Percentiles rank a stretch among this genome's conserved stretches.
These are phyloP conservation scores for Alternaria conjuncta DNA, from an alignment of 2,329 filamentous ascomycete species.

Conservation along the genomic window DNA sequence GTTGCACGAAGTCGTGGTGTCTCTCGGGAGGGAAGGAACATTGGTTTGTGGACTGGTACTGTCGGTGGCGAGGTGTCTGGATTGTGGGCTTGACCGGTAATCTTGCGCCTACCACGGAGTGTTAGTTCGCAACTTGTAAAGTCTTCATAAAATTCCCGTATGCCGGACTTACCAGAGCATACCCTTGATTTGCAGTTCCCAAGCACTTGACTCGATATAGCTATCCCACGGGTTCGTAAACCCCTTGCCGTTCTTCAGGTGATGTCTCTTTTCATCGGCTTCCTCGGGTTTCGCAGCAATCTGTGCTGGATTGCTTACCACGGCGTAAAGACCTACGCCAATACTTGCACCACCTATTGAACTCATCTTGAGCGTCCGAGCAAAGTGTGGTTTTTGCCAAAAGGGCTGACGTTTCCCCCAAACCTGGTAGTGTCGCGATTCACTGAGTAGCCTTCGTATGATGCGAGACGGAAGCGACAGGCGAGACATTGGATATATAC, in stretches of 20 bases:
- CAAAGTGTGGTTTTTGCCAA: slow-evolving; percentile 32
- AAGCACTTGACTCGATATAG: slow-evolving; percentile 50
- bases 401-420: background rate
- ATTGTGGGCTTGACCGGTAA: slow-evolving; percentile 58
- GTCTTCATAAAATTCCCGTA: background rate
- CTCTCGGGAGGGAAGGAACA: slow-evolving; percentile 68
- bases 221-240: slow-evolving; percentile 66
- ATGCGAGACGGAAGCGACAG: slow-evolving; percentile 6
- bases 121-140: background rate
- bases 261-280: slow-evolving; percentile 56
- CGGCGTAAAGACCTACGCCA: slow-evolving; percentile 48
- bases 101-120: slow-evolving; percentile 47
- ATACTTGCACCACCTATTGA: slow-evolving; percentile 32
- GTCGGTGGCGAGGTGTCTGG: slow-evolving; percentile 71
- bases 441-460: background rate
- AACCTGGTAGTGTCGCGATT: background rate
- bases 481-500: slow-evolving; percentile 19
- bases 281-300: slow-evolving; percentile 54
- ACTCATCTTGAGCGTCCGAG: slow-evolving; percentile 40
- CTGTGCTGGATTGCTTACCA: slow-evolving; percentile 49
- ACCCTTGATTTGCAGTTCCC: slow-evolving; percentile 41
- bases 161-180: slow-evolving; percentile 48
- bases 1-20: slow-evolving; percentile 76
- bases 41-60: slow-evolving; percentile 70
- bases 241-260: slow-evolving; percentile 60